Percentiles rank a stretch among this genome's conserved stretches.
Evolutionary conservation across 805 yeast species (phyloP).

Genomic region (Spathaspora gorwiae): DNA sequence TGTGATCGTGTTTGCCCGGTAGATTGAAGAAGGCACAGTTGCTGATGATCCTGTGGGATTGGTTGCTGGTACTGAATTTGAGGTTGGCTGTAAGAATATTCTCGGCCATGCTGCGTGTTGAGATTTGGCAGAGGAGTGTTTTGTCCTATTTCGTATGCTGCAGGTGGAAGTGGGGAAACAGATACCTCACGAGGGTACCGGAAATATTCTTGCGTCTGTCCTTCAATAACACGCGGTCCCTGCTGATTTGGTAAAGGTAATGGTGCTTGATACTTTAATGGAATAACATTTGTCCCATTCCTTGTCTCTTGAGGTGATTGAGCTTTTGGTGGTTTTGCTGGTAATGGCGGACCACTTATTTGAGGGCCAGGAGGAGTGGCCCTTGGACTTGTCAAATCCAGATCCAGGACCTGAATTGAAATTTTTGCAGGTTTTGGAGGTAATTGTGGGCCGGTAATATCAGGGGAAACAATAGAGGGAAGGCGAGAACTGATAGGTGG

Average conservation of each 20-base stretch:
- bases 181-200: background rate
- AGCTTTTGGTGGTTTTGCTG: constrained; percentile 14
- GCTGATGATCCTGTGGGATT: background rate
- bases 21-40: background rate
- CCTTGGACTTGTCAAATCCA: background rate
- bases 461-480: constrained; percentile 1
- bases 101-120: no score
- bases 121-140: background rate
- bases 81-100: background rate
- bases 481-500: constrained; percentile 43
- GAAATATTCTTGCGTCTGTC: background rate
- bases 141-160: background rate
- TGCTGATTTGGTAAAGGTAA: constrained; percentile 19
- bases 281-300: constrained; percentile 7
- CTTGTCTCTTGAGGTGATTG: background rate
- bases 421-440: constrained; percentile 20
- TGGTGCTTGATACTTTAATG: constrained; percentile 30
- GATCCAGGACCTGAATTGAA: background rate
- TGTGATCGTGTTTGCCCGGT: background rate
- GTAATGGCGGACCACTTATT: constrained; percentile 22
- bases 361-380: constrained; percentile 2
- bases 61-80: background rate
- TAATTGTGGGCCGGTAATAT: constrained; percentile 11
- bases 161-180: background rate
- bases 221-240: background rate